A percentile compares a stretch with the other conserved stretches of the same genome.
phyloP scores from a whole-genome alignment of 139 green algal species.

The Picochlorum sp. region DNA sequence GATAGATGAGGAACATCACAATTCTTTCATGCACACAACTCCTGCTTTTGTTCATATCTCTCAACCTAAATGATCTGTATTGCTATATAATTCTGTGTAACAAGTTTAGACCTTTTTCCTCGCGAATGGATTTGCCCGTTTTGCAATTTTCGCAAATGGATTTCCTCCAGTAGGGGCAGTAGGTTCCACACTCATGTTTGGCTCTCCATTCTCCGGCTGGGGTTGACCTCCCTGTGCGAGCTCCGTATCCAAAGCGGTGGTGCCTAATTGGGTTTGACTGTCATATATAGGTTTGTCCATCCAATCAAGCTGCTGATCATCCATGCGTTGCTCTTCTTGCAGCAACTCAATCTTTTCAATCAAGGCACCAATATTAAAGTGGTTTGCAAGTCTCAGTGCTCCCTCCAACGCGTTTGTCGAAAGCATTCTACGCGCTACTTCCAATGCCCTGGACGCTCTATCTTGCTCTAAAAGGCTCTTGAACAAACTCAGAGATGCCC shows the following conservation, averaged over 20 bases:
- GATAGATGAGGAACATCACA: too few species aligned
- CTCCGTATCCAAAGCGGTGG: background rate
- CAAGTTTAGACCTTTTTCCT: background rate
- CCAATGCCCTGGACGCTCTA: conserved; percentile 34
- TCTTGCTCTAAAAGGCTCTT: conserved; percentile 36
- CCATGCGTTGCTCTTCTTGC: background rate
- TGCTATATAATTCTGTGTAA: too few species aligned
- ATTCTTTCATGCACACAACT: too few species aligned
- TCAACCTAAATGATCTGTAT: too few species aligned
- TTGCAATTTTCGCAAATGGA: conserved; percentile 23
- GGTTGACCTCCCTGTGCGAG: background rate
- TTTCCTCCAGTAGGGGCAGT: conserved; percentile 9
- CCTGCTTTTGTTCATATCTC: too few species aligned
- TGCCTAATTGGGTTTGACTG: background rate
- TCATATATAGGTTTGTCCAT: conserved; percentile 15
- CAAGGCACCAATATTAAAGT: conserved; percentile 20
- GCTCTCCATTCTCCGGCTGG: conserved; percentile 8
- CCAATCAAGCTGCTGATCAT: conserved; percentile 10
- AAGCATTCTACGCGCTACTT: conserved; percentile 44
- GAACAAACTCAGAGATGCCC: conserved; percentile 15
- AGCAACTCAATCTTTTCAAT: conserved; percentile 13
- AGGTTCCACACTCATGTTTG: conserved; percentile 4
- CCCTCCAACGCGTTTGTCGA: conserved; percentile 28
- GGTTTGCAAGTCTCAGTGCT: conserved; percentile 50
- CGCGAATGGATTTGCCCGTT: conserved; percentile 1